These are phyloP conservation scores for Eremothecium coryli DNA, from an alignment of 1,139 yeast species.

Conservation along the genomic window DNA sequence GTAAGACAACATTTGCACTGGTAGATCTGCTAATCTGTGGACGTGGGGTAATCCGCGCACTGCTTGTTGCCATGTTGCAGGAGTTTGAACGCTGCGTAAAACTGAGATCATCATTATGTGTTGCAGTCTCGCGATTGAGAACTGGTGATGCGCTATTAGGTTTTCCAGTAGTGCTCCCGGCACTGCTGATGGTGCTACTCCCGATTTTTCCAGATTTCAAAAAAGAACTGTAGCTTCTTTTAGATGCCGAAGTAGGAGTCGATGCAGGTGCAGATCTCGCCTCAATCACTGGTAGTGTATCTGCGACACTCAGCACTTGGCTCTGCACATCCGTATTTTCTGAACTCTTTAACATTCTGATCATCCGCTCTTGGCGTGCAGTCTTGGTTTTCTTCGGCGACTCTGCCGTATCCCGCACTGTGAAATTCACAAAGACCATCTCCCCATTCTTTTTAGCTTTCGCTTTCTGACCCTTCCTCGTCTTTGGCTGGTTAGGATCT, in stretches of 20 bases:
- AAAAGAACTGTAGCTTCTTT: slow-evolving; percentile 22
- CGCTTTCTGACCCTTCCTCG: slow-evolving; percentile 12
- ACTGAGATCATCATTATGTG: slow-evolving; percentile 1
- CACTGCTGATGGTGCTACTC: slow-evolving; percentile 3
- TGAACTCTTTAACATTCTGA: slow-evolving; percentile 24
- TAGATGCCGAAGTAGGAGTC: slow-evolving; percentile 11
- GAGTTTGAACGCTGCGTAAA: slow-evolving; percentile 4
- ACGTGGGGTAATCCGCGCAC: slow-evolving; percentile 21
- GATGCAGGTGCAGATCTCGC: slow-evolving; percentile 8
- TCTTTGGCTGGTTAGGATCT: slow-evolving; percentile 14
- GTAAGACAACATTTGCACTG: slow-evolving; percentile 11
- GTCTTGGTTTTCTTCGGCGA: slow-evolving; percentile 21
- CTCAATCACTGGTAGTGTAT: slow-evolving; percentile 2
- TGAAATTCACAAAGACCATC: slow-evolving; percentile 31
- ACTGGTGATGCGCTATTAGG: slow-evolving; percentile 1
- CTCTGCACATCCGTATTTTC: neutral
- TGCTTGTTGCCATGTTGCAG: slow-evolving; percentile 10
- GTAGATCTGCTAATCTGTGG: slow-evolving; percentile 11
- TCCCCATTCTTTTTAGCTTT: slow-evolving; percentile 19
- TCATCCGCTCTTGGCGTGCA: slow-evolving; percentile 23
- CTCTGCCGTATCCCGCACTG: slow-evolving; percentile 24
- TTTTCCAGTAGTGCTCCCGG: slow-evolving; percentile 2
- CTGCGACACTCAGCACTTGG: slow-evolving; percentile 1
- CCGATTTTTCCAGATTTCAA: slow-evolving; percentile 15
- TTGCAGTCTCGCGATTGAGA: neutral